Base-by-base conservation (phyloP, 495 filamentous ascomycete genomes). In the Penicillium turbatum region DNA sequence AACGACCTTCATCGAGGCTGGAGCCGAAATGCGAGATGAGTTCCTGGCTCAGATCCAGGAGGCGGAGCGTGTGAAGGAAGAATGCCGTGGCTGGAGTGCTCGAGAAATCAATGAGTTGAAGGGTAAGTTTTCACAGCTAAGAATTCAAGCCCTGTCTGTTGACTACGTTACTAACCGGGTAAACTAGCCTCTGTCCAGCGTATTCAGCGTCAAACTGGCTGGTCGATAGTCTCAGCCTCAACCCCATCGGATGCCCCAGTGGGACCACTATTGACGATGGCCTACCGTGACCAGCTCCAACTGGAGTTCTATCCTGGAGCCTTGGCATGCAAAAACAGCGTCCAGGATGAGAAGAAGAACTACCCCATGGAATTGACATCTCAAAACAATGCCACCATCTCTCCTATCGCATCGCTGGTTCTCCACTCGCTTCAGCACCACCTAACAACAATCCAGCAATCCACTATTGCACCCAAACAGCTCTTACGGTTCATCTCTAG, bases 21-120 rank as follows among this genome's bases (percentile, higher is more conserved):
- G 84, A 13, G 66, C 77, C 5, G 82, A 84, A 60, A 78, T 79
- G 55, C 92, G 90, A 61, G 73, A 85, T 51, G 77, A 83, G 59
- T 91, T 75, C 60, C 55, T 81, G 16, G 78, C 79, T 5, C 88
- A 91, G 30, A 97, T 96, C 50, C 77, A 81, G 48, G 85, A 91
- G 59, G 90, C 92, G 0, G 90, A 97, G 62, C 85, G 84, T 51
- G 75, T 95, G 32, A 82, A 86, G 56, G 89, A 95, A 66, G 85
- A 93, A 60, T 96, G 86, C 66, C 82, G 91, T 15, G 91, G 93
- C 17, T 96, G 91, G 88, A 93, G 84, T 54, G 79, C 84, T 27
- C 80, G 75, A 15, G 93, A 97, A 65, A 86, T 97, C 49, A 75
- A 70, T 47, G 76, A 76, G 21, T 72, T 92, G 7, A 89, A 92